Evolutionary conservation across 169 alveolate genomes (phyloP).

Genomic region (Babesia ovis): DNA sequence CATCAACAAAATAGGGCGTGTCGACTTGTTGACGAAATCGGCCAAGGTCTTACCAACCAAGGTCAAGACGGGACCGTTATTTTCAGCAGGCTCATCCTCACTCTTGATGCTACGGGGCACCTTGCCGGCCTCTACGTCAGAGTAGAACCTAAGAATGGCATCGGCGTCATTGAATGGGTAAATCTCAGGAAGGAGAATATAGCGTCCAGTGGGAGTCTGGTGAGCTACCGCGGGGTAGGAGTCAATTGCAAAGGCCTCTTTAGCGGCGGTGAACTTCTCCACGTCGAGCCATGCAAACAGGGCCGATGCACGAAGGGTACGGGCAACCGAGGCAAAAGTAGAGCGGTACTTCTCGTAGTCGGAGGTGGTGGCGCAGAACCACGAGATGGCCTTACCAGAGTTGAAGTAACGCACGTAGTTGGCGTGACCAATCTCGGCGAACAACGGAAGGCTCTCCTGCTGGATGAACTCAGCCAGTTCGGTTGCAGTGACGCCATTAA

Average conservation of each 20-base stretch:
- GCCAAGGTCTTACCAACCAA: constrained; percentile 76
- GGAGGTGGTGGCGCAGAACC: constrained; percentile 77
- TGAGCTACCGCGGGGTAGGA: constrained; percentile 77
- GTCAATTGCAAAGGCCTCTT: constrained; percentile 64
- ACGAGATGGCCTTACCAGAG: constrained; percentile 73
- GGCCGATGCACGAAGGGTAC: constrained; percentile 32
- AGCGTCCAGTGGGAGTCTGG: constrained; percentile 73
- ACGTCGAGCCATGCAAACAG: constrained; percentile 68
- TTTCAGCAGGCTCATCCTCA: constrained; percentile 75
- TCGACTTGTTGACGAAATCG: constrained; percentile 61
- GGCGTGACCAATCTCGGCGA: constrained; percentile 74
- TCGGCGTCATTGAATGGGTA: constrained; percentile 56
- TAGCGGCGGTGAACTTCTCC: constrained; percentile 57
- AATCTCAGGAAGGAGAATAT: constrained; percentile 56
- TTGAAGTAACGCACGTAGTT: constrained; percentile 74
- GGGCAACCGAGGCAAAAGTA: constrained; percentile 51
- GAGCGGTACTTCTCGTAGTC: constrained; percentile 72
- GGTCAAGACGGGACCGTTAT: constrained; percentile 69
- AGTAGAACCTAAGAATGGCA: constrained; percentile 66
- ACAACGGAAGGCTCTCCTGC: constrained; percentile 74
- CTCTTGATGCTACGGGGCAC: constrained; percentile 71
- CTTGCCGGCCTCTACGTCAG: constrained; percentile 74
- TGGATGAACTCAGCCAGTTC: constrained; percentile 66
- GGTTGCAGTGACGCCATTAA: constrained; percentile 31
- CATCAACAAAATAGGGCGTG: constrained; percentile 71